A percentile compares a stretch with the other conserved stretches of the same genome.
phyloP scores from a whole-genome alignment of 2,329 filamentous ascomycete genomes.

The Alternaria sp. region DNA sequence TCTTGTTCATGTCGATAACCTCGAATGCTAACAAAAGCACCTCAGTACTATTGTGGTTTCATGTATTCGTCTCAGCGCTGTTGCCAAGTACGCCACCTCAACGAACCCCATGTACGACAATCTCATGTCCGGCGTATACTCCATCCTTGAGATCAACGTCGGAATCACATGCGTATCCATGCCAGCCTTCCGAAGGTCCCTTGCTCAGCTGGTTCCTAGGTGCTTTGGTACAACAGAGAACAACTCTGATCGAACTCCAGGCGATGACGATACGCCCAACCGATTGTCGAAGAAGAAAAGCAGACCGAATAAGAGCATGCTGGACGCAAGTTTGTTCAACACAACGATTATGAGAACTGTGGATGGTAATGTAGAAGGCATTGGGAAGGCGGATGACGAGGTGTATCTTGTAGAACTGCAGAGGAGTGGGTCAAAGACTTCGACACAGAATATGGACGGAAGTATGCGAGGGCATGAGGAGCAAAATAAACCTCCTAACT shows the following conservation, averaged over 20 bases:
- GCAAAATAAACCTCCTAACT: background rate
- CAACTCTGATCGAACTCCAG: slow-evolving; percentile 4
- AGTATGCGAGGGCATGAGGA: background rate
- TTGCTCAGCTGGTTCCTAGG: slow-evolving; percentile 46
- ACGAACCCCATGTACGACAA: slow-evolving; percentile 51
- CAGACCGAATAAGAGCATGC: background rate
- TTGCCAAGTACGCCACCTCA: slow-evolving; percentile 54
- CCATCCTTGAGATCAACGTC: slow-evolving; percentile 26
- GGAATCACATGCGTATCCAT: slow-evolving; percentile 33
- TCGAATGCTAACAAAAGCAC: slow-evolving; percentile 9
- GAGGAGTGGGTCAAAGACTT: background rate
- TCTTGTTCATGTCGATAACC: background rate
- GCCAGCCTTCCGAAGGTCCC: slow-evolving; percentile 26
- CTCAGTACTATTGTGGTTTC: slow-evolving; percentile 49
- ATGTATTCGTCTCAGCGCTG: slow-evolving; percentile 52
- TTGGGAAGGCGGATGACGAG: background rate
- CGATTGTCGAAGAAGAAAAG: background rate
- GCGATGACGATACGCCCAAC: slow-evolving; percentile 12
- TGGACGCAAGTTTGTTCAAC: slow-evolving; percentile 1
- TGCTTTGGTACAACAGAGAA: slow-evolving; percentile 22
- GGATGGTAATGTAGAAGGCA: background rate
- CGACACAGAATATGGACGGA: background rate
- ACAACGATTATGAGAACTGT: background rate
- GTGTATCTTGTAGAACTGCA: background rate
- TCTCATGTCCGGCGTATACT: slow-evolving; percentile 25